These are phyloP conservation scores for Sequoiadendron giganteum DNA, from an alignment of 75 land plant genomes.

Conservation along the genomic window DNA sequence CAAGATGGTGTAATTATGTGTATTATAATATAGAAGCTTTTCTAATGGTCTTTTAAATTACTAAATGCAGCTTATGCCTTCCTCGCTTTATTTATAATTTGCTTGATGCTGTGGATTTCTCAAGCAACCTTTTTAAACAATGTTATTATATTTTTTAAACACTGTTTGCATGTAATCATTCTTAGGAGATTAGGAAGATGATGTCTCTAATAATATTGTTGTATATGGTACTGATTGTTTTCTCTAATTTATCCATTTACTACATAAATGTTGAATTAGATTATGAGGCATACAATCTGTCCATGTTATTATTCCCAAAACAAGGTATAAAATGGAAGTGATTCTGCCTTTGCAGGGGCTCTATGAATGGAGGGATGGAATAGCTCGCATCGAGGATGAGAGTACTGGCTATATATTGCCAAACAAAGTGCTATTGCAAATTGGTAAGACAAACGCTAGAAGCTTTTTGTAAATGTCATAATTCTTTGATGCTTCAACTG, in stretches of 20 bases:
- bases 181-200: not conserved
- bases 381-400: slow-evolving; percentile 89
- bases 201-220: not conserved
- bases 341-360: slow-evolving; percentile 50
- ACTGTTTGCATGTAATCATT: not conserved
- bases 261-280: not conserved
- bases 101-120: not conserved
- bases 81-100: not conserved
- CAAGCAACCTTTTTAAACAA: not conserved
- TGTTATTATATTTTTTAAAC: not conserved
- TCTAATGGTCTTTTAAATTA: not conserved
- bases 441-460: slow-evolving; percentile 43
- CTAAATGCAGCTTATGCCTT: not conserved
- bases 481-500: slow-evolving; percentile 1
- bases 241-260: not conserved
- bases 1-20: not conserved
- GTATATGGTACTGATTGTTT: not conserved
- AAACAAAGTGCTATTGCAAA: slow-evolving; percentile 75
- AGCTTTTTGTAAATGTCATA: not conserved
- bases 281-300: not conserved
- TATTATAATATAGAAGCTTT: not conserved
- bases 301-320: not conserved
- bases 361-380: slow-evolving; percentile 84
- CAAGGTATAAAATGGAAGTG: not conserved
- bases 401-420: slow-evolving; percentile 95